Evolutionary conservation across 805 yeast species (phyloP), one percentile per base, ranked within the genome.

Genomic region (Candida maltosa): DNA sequence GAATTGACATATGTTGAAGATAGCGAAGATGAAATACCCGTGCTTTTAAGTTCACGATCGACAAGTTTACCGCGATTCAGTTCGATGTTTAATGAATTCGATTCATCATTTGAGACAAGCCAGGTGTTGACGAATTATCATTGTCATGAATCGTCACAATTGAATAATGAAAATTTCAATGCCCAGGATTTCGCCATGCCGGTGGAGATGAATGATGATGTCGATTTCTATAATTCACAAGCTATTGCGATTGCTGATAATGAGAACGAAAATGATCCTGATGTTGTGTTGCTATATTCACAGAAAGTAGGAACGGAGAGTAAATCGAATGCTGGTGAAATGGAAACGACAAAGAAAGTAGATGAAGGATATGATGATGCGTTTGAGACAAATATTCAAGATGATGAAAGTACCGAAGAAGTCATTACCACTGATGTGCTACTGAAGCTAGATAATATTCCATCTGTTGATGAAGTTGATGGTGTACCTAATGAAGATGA

Each of bases 11-110:
- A 27, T 20, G 35, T 47, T 8, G 48, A 42, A 6, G 46, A 47
- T 34, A 47, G 52, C 36, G 52, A 47, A 36, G 52, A 46, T 3
- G 52, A 47, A 26, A 37, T 39, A 5, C 38, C 37, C 6, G 23
- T 41, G 4, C 32, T 40, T 8, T 24, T 39, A 7, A 36, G 30
- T 15, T 28, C 38, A 10, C 26, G 35, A 5, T 21, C 20, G 16
- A 24, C 15, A 24, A 11, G 29, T 19, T 20, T 33, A n/a, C 34
- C n/a, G n/a, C n/a, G n/a, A n/a, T n/a, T n/a, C n/a, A n/a, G n/a
- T n/a, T n/a, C n/a, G n/a, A n/a, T 11, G 14, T 14, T 7, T 6
- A 29, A 15, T 14, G 14, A 26, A 29, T 29, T 12, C 12, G 11
- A 11, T 16, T 16, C 8, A 12, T 29, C n/a, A 18, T 16, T 7